Evolutionary conservation across 2,329 filamentous ascomycete genomes (phyloP).

Genomic region (Diaporthe sp.): DNA sequence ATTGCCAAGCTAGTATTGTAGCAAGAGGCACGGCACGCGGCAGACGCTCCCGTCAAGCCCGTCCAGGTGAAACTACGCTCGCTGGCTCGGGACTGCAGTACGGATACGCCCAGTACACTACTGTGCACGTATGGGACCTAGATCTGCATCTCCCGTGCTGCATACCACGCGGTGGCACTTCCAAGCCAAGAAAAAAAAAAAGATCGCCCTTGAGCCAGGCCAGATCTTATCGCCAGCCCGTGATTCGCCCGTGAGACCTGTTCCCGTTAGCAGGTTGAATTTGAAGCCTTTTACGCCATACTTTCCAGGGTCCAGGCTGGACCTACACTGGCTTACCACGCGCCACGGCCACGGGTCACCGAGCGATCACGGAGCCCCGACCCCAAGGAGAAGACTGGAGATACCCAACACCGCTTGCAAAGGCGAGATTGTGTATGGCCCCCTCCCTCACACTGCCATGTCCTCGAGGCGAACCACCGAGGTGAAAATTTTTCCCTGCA

Average conservation of each 20-base stretch:
- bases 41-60: background rate
- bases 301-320: conserved; percentile 17
- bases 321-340: background rate
- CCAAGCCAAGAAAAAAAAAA: background rate
- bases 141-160: conserved; percentile 14
- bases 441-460: background rate
- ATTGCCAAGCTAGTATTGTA: background rate
- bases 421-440: conserved; percentile 4
- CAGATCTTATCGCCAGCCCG: conserved; percentile 30
- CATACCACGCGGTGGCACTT: background rate
- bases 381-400: conserved; percentile 11
- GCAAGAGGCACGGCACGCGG: conserved; percentile 1
- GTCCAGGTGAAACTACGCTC: background rate
- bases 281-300: conserved; percentile 32
- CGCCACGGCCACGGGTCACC: background rate
- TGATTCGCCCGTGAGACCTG: conserved; percentile 22
- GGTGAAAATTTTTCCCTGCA: conserved; percentile 22
- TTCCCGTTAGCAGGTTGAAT: conserved; percentile 31
- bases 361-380: conserved; percentile 18
- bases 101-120: background rate
- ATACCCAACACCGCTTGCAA: conserved; percentile 6
- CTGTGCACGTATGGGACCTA: background rate
- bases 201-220: conserved; percentile 13
- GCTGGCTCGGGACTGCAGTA: too few species aligned
- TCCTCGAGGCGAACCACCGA: conserved; percentile 14